Evolutionary conservation across 1,284 basidiomycete genomes (phyloP).

Genomic region (Cutaneotrichosporon sp.): DNA sequence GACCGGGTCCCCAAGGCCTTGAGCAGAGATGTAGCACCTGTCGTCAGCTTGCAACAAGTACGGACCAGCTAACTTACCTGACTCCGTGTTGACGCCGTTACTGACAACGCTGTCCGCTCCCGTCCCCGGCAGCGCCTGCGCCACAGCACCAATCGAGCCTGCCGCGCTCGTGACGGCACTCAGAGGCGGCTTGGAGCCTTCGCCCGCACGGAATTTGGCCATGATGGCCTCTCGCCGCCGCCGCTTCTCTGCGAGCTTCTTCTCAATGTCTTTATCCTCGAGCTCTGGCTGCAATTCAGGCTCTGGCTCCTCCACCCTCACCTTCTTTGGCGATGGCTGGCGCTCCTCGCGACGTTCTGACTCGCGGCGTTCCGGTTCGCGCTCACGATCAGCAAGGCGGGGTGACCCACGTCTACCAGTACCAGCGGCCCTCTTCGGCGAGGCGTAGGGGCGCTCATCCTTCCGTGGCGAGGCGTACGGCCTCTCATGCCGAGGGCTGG

Average conservation of each 20-base stretch:
- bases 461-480: background rate
- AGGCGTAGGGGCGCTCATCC: background rate
- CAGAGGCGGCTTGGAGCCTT: constrained; percentile 11
- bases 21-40: constrained; percentile 36
- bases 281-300: constrained; percentile 53
- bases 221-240: constrained; percentile 76
- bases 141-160: background rate
- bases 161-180: constrained; percentile 1
- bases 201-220: constrained; percentile 60
- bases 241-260: constrained; percentile 69
- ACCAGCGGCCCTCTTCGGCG: background rate
- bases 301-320: constrained; percentile 40
- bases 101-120: constrained; percentile 39
- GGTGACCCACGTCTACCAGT: background rate
- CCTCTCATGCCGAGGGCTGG: background rate
- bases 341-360: background rate
- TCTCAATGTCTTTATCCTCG: constrained; percentile 62
- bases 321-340: background rate
- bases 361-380: constrained; percentile 7
- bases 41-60: background rate
- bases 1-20: constrained; percentile 32
- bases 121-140: constrained; percentile 1
- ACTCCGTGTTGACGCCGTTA: constrained; percentile 26
- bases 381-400: constrained; percentile 26
- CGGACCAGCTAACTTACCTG: constrained; percentile 24